Base-by-base conservation (phyloP, 129 eudicot genomes). In the Ambrosia trifida region DNA sequence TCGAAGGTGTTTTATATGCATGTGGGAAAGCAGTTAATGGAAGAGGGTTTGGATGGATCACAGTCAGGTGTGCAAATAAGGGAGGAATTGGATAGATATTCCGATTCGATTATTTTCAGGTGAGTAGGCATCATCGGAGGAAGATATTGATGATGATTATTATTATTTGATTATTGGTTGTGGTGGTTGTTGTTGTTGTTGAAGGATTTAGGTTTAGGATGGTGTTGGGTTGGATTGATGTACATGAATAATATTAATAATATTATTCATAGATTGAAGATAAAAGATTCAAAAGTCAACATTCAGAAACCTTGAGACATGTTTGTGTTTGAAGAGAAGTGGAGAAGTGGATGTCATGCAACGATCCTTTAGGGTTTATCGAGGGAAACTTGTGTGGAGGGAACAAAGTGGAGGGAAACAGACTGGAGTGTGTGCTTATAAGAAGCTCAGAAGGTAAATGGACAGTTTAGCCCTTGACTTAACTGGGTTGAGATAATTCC, bases 41-140 rank as follows among this genome's bases (percentile, higher is more conserved):
- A 58, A 5, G 47, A 51, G 68, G 59, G 75, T 58, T 45, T 17
- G 2, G 14, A 1, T 11, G 43, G 68, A 35, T 71, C 43, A 40
- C 87, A 83, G 16, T 64, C 16, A 0, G 49, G 3, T 19, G 31
- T 0, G 65, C 84, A 83, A 0, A 19, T 11, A 36, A 50, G 53
- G 52, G 73, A 18, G 47, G 72, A 66, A 70, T 20, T 35, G 4
- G 44, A 40, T 7, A 10, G 10, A 5, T 40, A 24, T 12, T 17
- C 20, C 73, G 44, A 18, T 12, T 78, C 73, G 57, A 78, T 24
- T 17, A 74, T 1, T 69, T 78, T 70, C 41, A 81, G 63, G 78
- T 59, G 83, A 46, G 72, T 62, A 68, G 83, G 28, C 28, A 24
- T 78, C 86, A 83, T 78, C 67, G 7, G 45, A 63, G 77, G 41